Percentiles rank a stretch among this genome's conserved stretches.
Conservation (phyloP, 352 stramenopile genomes). For the Pythium sp. region DNA sequence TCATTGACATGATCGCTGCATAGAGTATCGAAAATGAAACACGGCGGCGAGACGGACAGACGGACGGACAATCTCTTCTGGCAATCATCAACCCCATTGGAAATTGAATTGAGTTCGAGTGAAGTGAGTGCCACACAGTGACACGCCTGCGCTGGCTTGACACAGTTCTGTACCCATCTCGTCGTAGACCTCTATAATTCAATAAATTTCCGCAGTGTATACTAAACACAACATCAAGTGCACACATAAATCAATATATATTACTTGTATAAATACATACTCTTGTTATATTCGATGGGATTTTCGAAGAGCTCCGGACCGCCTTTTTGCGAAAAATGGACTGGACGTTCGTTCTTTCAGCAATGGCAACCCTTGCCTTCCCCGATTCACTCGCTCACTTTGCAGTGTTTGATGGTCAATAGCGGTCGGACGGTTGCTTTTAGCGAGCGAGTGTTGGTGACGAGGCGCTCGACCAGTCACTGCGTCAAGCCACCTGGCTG, state of each 20-base stretch:
- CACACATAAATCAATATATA: neutral
- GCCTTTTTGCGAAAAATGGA: slow-evolving; percentile 4
- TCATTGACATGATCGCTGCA: slow-evolving; percentile 4
- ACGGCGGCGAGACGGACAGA: neutral
- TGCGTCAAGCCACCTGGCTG: neutral
- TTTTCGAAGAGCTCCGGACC: slow-evolving; percentile 5
- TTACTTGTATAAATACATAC: neutral
- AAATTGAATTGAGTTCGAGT: neutral
- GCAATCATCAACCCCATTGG: neutral
- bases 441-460: neutral
- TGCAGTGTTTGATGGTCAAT: neutral
- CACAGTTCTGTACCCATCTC: slow-evolving; percentile 11
- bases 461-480: slow-evolving; percentile 6
- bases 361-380: neutral
- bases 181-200: neutral
- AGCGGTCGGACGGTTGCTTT: neutral
- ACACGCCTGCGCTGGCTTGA: slow-evolving; percentile 9
- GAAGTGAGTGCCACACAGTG: neutral
- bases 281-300: neutral
- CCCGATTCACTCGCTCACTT: neutral
- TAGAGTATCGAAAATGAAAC: neutral
- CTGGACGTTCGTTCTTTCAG: neutral
- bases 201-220: neutral
- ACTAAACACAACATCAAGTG: neutral
- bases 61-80: neutral